A percentile compares a stretch with the other conserved stretches of the same genome.
phyloP scores from a whole-genome alignment of 2,329 filamentous ascomycete species.

The Gremmenia infestans region DNA sequence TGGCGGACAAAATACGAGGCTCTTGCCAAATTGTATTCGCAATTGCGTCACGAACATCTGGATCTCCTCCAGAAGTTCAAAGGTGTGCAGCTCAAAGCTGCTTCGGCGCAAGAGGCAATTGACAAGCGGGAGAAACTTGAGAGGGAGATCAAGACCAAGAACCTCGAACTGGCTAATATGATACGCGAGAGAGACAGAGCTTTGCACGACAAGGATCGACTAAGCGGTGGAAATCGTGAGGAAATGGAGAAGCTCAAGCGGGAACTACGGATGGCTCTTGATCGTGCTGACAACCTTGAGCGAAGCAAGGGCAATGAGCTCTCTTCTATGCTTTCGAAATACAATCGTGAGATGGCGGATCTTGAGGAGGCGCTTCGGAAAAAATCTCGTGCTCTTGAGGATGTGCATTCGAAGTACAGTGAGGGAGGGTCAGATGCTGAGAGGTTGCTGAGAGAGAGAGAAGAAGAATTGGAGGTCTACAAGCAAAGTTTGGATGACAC shows the following conservation, averaged over 20 bases:
- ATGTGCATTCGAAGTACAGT: slow-evolving; percentile 69
- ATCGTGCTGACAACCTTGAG: slow-evolving; percentile 88
- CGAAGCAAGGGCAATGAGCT: slow-evolving; percentile 91
- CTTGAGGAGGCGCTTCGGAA: slow-evolving; percentile 86
- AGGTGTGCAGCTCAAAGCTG: slow-evolving; percentile 89
- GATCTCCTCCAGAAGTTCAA: slow-evolving; percentile 96
- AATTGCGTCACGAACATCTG: slow-evolving; percentile 89
- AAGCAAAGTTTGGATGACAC: slow-evolving; percentile 98
- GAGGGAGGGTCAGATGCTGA: slow-evolving; percentile 85
- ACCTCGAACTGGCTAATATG: slow-evolving; percentile 97
- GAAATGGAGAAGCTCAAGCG: slow-evolving; percentile 92
- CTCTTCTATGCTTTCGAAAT: slow-evolving; percentile 88
- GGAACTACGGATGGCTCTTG: slow-evolving; percentile 85
- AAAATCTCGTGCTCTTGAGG: slow-evolving; percentile 84
- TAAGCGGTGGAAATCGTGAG: slow-evolving; percentile 82
- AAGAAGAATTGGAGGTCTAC: slow-evolving; percentile 96
- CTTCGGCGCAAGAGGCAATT: slow-evolving; percentile 94
- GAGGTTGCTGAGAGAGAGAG: slow-evolving; percentile 81
- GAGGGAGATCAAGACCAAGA: slow-evolving; percentile 98
- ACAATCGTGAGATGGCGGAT: slow-evolving; percentile 96
- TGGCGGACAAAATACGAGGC: slow-evolving; percentile 98
- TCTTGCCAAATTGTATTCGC: slow-evolving; percentile 93
- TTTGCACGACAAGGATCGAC: slow-evolving; percentile 84
- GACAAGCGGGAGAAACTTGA: slow-evolving; percentile 92
- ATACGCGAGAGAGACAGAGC: slow-evolving; percentile 93